These are phyloP conservation scores for Diplodia mutila DNA, from an alignment of 2,329 filamentous ascomycete genomes.

Conservation along the genomic window DNA sequence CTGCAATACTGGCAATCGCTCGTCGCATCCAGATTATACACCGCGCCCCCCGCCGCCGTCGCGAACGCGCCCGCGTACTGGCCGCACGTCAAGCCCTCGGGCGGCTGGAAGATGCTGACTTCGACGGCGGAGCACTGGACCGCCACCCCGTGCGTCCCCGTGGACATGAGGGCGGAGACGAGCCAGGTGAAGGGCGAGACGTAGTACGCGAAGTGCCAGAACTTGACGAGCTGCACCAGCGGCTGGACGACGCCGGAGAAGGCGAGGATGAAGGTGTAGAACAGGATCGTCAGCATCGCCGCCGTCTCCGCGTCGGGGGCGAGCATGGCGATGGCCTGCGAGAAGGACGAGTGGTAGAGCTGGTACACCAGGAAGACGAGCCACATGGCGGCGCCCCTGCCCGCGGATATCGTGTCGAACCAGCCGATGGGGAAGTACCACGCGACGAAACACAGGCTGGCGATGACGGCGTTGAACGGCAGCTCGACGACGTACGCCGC, in stretches of 20 bases:
- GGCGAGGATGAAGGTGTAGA: conserved; percentile 59
- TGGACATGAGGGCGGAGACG: conserved; percentile 45
- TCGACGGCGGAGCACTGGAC: conserved; percentile 55
- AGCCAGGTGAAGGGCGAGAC: conserved; percentile 70
- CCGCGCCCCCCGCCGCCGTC: too few species aligned
- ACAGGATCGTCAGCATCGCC: conserved; percentile 64
- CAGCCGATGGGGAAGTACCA: too few species aligned
- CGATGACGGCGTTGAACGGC: conserved; percentile 66
- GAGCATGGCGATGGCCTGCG: conserved; percentile 75
- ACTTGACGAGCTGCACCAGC: conserved; percentile 63
- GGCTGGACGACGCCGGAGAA: conserved; percentile 68
- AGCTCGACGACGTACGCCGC: conserved; percentile 74
- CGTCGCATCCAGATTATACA: too few species aligned
- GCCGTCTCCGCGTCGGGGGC: conserved; percentile 71
- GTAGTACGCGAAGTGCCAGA: conserved; percentile 80
- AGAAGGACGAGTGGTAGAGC: conserved; percentile 51
- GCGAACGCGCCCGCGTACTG: conserved; percentile 52
- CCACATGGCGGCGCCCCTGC: not conserved
- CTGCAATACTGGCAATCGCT: too few species aligned
- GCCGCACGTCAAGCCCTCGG: conserved; percentile 47
- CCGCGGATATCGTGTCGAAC: too few species aligned
- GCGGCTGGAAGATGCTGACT: conserved; percentile 47
- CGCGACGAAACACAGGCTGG: too few species aligned
- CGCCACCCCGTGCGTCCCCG: conserved; percentile 48
- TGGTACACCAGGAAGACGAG: conserved; percentile 65